Evolutionary conservation across 1,284 basidiomycete species (phyloP), one percentile per base, ranked within the genome.

Genomic region (Tilletia indica): DNA sequence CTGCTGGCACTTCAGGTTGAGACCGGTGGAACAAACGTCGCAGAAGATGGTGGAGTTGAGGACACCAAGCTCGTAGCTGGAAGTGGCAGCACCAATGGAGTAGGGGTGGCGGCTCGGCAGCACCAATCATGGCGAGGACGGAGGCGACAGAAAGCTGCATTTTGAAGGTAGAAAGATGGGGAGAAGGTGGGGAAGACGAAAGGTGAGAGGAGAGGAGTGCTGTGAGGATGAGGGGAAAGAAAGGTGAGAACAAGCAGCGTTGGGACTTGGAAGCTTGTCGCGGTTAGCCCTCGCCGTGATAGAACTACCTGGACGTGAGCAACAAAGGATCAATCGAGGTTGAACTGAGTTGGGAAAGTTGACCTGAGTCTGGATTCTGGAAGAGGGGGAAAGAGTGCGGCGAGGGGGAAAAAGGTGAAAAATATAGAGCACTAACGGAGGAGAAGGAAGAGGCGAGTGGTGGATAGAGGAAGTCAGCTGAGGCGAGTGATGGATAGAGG

Each of bases 31-130:
- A 12, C n/a, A 3, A 25, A 58, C 56, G 56, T 58, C 34, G 56
- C 56, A 58, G 56, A 58, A 25, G 25, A 58, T 19, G 56, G 56
- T 58, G 9, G 56, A n/a, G 56, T 58, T 58, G n/a, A 58, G 56
- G 4, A 58, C 56, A 58, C 56, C 56, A 25, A 58, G 21, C 56
- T 58, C 56, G 56, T 58, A 58, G 14, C 56, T 25, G 56, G 56
- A 58, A 25, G n/a, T 58, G 56, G 56, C 56, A 12, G 56, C 56
- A 58, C 56, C 56, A 25, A 58, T 25, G n/a, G 25, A 21, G 56
- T 21, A 58, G 34, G 56, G 56, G 56, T 58, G 25, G 56, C 56
- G 5, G 56, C 56, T 19, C 25, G 21, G 56, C 56, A 58, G 56
- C 56, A 12, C 56, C 21, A 25, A 58, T 58, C n/a, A 58, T 19